A percentile compares a stretch with the other conserved stretches of the same genome.
Conservation (phyloP, 495 filamentous ascomycete species). For the Hypoxylon fragiforme region DNA sequence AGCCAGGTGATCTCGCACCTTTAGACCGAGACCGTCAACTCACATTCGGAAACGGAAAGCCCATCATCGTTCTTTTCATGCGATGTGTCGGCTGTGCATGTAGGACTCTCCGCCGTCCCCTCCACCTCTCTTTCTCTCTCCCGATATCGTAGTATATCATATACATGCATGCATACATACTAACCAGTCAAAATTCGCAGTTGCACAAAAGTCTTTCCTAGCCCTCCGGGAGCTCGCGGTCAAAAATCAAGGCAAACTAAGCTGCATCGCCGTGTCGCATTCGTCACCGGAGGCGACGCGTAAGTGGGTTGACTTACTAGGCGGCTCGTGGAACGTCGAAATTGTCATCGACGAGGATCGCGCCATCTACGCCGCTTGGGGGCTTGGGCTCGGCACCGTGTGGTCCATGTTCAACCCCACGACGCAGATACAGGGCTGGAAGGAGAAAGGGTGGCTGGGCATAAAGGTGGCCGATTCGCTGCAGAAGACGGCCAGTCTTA, state of each 20-base stretch:
- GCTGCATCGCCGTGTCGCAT: slow-evolving; percentile 59
- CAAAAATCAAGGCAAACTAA: slow-evolving; percentile 44
- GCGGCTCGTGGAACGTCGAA: slow-evolving; percentile 50
- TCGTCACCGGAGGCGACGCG: slow-evolving; percentile 50
- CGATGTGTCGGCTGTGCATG: slow-evolving; percentile 62
- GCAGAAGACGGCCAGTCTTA: slow-evolving; percentile 33
- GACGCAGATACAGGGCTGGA: slow-evolving; percentile 46
- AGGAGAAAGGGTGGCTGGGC: slow-evolving; percentile 50
- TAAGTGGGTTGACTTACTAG: slow-evolving; percentile 54
- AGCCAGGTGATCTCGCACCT: slow-evolving; percentile 53
- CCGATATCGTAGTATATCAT: background rate
- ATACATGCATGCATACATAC: background rate
- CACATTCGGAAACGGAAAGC: slow-evolving; percentile 40
- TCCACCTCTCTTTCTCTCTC: background rate
- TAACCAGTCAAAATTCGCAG: slow-evolving; percentile 35
- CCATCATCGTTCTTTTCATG: slow-evolving; percentile 54
- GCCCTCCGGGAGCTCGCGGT: slow-evolving; percentile 50
- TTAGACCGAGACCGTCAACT: slow-evolving; percentile 49
- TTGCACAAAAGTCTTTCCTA: slow-evolving; percentile 61
- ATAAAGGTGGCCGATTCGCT: slow-evolving; percentile 43
- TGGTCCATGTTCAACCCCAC: slow-evolving; percentile 56
- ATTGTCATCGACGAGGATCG: slow-evolving; percentile 57
- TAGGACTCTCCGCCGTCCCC: slow-evolving; percentile 32
- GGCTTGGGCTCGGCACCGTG: slow-evolving; percentile 52
- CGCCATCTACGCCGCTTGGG: slow-evolving; percentile 56